Conservation (phyloP, 495 filamentous ascomycete species). For the Penicillium parvum region DNA sequence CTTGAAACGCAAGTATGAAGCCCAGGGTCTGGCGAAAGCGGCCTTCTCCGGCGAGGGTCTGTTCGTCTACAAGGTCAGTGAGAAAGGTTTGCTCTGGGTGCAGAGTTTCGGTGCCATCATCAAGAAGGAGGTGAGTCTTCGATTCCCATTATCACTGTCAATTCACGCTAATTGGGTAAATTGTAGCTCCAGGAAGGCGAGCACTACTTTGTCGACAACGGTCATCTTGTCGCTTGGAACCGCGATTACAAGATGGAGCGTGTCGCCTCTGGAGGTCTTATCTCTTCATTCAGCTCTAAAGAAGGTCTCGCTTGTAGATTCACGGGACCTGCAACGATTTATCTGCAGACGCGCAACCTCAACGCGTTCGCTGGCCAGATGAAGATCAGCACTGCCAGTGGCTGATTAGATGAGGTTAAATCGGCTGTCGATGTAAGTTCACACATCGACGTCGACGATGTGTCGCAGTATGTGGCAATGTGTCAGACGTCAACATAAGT, state of each 20-base stretch:
- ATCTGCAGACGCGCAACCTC: conserved; percentile 89
- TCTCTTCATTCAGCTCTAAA: conserved; percentile 68
- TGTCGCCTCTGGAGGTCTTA: conserved; percentile 81
- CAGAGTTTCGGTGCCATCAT: conserved; percentile 94
- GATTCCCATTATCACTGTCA: background rate
- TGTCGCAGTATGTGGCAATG: background rate
- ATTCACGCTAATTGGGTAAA: too few relatives aligned
- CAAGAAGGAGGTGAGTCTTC: conserved; percentile 73
- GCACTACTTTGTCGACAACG: conserved; percentile 90
- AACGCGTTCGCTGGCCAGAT: conserved; percentile 49
- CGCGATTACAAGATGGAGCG: conserved; percentile 86
- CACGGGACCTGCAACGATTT: conserved; percentile 85
- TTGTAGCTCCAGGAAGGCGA: conserved; percentile 67
- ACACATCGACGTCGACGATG: background rate
- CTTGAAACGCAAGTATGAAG: conserved; percentile 76
- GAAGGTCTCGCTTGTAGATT: conserved; percentile 95
- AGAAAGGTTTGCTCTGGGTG: conserved; percentile 77
- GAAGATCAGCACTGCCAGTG: conserved; percentile 28
- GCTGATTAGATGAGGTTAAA: too few relatives aligned
- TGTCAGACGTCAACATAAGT: too few relatives aligned
- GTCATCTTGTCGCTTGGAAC: conserved; percentile 96
- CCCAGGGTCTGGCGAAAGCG: conserved; percentile 82
- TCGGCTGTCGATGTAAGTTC: background rate
- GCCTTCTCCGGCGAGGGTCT: conserved; percentile 92
- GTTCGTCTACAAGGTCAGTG: conserved; percentile 83